Conservation (phyloP, 495 filamentous ascomycete genomes). For the Podospora pseudoanserina region DNA sequence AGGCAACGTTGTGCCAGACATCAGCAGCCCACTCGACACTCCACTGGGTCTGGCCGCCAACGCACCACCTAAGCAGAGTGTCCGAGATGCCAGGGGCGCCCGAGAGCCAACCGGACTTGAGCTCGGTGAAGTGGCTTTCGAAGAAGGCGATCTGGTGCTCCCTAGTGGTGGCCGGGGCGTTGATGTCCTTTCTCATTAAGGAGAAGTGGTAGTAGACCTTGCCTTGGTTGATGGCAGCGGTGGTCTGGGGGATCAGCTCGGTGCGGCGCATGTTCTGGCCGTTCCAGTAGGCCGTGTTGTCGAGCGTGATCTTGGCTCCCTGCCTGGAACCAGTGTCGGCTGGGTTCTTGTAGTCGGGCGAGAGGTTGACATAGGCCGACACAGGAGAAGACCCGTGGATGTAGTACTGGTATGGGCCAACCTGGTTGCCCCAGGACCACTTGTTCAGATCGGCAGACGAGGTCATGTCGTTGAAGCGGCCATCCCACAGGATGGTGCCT, state of each 20-base stretch:
- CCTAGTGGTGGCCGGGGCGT: constrained; percentile 55
- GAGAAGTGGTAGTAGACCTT: constrained; percentile 69
- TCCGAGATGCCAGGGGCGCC: constrained; percentile 55
- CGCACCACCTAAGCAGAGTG: constrained; percentile 41
- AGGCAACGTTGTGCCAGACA: constrained; percentile 77
- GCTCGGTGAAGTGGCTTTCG: constrained; percentile 71
- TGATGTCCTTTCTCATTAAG: constrained; percentile 54
- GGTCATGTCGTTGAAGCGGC: constrained; percentile 56
- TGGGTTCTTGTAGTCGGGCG: constrained; percentile 59
- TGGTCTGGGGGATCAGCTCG: constrained; percentile 68
- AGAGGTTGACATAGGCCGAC: constrained; percentile 56
- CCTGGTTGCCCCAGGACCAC: constrained; percentile 66
- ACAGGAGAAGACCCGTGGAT: constrained; percentile 60
- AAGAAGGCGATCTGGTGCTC: constrained; percentile 79
- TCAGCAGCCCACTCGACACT: constrained; percentile 48
- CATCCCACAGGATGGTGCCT: constrained; percentile 56
- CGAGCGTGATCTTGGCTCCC: constrained; percentile 66
- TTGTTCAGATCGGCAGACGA: constrained; percentile 50
- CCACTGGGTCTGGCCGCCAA: constrained; percentile 43
- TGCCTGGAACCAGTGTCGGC: constrained; percentile 58
- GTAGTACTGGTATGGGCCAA: constrained; percentile 69
- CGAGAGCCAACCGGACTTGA: constrained; percentile 65
- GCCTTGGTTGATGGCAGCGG: constrained; percentile 56
- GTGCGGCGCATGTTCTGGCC: constrained; percentile 55
- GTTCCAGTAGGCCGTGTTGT: constrained; percentile 59